Evolutionary conservation across 2,329 filamentous ascomycete genomes (phyloP), one percentile per base, ranked within the genome.

Genomic region (Epichloe brachyelytri): DNA sequence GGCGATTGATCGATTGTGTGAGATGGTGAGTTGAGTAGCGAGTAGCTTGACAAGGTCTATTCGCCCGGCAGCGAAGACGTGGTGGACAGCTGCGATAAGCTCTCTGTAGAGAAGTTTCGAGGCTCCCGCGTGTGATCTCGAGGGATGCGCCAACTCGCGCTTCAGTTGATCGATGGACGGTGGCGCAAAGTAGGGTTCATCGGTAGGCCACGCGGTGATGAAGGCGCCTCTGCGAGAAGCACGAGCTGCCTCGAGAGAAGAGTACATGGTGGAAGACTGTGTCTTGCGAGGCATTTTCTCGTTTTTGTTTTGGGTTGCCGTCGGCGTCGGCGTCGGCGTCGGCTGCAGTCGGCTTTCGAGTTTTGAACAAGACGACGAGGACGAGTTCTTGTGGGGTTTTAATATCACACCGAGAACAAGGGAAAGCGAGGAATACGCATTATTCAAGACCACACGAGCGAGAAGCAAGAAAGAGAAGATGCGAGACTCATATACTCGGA

Each of bases 151-250:
- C 22, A 48, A 19, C 22, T 49, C 51, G 3, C 43, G 39, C 22
- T 34, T 34, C 8, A 52, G 41, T 14, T 49, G 22, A 46, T 46
- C 50, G 30, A 51, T 38, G 44, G 48, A 26, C 20, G 48, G 52
- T 40, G 51, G 55, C 19, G 34, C 40, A 34, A 50, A 34, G 38
- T 56, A 59, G 4, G 57, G 55, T 54, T 64, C 60, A 39, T 61
- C 60, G 20, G 56, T 46, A 0, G 62, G 62, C 63, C 62, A 63
- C 26, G 62, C 60, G 14, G 56, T 56, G 22, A 64, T 53, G 33
- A 54, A 59, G 17, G 62, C 62, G 43, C 62, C 62, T 26, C 51
- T 50, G 12, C 51, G 53, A 11, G 55, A 49, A 30, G 56, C 59
- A 11, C 52, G 45, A 8, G 59, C 62, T 4, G 62, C 62, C 11